Base-by-base conservation (phyloP, 2,329 filamentous ascomycete genomes). In the Colletotrichum navitas region DNA sequence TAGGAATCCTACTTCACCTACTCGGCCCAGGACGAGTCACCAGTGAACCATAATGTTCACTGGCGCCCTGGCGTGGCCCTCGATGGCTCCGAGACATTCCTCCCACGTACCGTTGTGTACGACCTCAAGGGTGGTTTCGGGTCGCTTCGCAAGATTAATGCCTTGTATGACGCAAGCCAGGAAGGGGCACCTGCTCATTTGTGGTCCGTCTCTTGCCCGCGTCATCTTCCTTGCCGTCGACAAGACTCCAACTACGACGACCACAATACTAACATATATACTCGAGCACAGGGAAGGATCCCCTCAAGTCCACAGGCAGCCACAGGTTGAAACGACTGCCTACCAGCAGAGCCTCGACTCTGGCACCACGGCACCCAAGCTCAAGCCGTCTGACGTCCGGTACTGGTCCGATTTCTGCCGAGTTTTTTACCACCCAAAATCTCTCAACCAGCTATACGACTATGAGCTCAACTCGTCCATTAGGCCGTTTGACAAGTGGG, bases 1-100 rank as follows among this genome's bases (percentile, higher is more conserved):
- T 74, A 97, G 93, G 96, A 99, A 86, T 97, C 95, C 1, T 99
- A 99, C 82, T 98, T 98, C 79, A 98, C 95, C 18, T 98, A 98
- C 78, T 86, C 86, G 1, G 84, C 88, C 56, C 85, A 91, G 73
- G 85, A 93, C 79, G 86, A 89, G 76, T 89, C 92, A 8, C 86
- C 89, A 0, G 84, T 97, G 73, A 89, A 97, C 77, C 94, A 97
- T 84, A 91, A 97, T 80, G 86, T 98, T 62, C 94, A 97, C 80
- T 99, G 97, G 83, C 89, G 95, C 21, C 87, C 93, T 0, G 96
- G 96, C 3, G 80, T 97, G 70, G 94, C 92, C 26, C 90, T 90
- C 0, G 94, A 97, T 82, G 94, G 95, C 24, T 87, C 90, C 8
- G 96, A 99, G 75, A 99, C 96, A 0, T 99, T 93, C 79, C 95